A percentile compares a stretch with the other conserved stretches of the same genome.
These are phyloP conservation scores for Myxozyma nipponensis DNA, from an alignment of 805 yeast genomes.

Conservation along the genomic window DNA sequence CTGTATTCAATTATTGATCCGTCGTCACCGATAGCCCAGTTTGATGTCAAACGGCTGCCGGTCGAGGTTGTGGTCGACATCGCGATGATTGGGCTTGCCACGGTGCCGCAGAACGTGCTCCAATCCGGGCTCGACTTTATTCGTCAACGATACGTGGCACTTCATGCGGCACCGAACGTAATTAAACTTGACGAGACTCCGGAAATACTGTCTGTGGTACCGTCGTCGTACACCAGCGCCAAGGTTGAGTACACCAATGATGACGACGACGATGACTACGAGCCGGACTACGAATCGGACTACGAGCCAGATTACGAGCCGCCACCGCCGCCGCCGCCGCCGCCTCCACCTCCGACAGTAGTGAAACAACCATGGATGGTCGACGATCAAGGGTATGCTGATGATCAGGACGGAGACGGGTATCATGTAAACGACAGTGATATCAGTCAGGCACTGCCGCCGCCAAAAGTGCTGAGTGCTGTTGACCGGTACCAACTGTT, in stretches of 20 bases:
- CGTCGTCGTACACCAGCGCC: constrained; percentile 6
- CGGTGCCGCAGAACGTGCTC: constrained; percentile 50
- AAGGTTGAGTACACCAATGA: constrained; percentile 34
- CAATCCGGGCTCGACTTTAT: constrained; percentile 55
- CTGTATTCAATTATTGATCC: constrained; percentile 65
- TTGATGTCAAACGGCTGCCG: constrained; percentile 69
- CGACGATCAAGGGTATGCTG: constrained; percentile 14
- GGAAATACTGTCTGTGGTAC: background rate
- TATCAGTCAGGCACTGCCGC: constrained; percentile 10
- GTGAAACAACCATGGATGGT: background rate
- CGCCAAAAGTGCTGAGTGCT: constrained; percentile 42
- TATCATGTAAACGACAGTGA: constrained; percentile 9
- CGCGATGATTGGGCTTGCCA: constrained; percentile 62
- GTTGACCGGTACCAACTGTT: constrained; percentile 58
- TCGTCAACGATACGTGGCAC: background rate
- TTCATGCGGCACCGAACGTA: constrained; percentile 15
- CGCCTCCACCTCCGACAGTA: background rate
- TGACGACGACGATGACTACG: constrained; percentile 33
- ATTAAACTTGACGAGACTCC: constrained; percentile 11
- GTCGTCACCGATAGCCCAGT: constrained; percentile 55
- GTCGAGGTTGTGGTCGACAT: constrained; percentile 58
- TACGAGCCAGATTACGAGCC: constrained; percentile 25
- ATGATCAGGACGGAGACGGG: constrained; percentile 6
- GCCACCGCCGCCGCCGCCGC: constrained; percentile 11
- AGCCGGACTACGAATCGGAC: constrained; percentile 26